A percentile compares a stretch with the other conserved stretches of the same genome.
These are phyloP conservation scores for Crithidia fasciculata DNA, from an alignment of 208 protist genomes.

Conservation along the genomic window DNA sequence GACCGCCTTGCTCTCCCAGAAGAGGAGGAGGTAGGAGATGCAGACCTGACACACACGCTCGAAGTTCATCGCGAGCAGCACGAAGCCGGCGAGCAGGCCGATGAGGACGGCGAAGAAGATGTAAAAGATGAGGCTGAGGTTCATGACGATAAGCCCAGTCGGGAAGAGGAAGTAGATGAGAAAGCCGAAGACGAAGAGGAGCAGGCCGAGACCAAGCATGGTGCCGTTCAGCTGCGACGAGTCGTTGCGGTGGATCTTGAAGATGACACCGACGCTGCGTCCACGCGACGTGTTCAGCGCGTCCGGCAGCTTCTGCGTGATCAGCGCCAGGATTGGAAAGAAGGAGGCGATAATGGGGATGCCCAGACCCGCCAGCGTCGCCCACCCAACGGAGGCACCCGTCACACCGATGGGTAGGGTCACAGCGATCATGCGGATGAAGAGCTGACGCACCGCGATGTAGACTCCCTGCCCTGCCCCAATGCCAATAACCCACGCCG, in stretches of 20 bases:
- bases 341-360: constrained; percentile 89
- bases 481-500: constrained; percentile 81
- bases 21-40: constrained; percentile 75
- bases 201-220: constrained; percentile 58
- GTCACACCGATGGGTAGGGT: constrained; percentile 45
- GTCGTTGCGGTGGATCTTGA: constrained; percentile 64
- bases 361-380: constrained; percentile 77
- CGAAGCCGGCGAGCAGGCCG: constrained; percentile 89
- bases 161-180: constrained; percentile 95
- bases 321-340: constrained; percentile 86
- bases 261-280: constrained; percentile 64
- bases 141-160: constrained; percentile 77
- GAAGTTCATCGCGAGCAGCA: constrained; percentile 92
- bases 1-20: constrained; percentile 87
- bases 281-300: constrained; percentile 81
- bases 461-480: constrained; percentile 62
- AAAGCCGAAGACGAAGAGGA: constrained; percentile 76
- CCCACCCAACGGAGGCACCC: constrained; percentile 55
- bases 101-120: constrained; percentile 95
- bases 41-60: constrained; percentile 73
- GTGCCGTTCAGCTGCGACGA: constrained; percentile 31
- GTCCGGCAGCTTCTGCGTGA: constrained; percentile 84
- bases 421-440: constrained; percentile 53
- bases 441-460: constrained; percentile 35
- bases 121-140: constrained; percentile 91